These are phyloP conservation scores for Boletus subparvulus DNA, from an alignment of 768 basidiomycete species.

Conservation along the genomic window DNA sequence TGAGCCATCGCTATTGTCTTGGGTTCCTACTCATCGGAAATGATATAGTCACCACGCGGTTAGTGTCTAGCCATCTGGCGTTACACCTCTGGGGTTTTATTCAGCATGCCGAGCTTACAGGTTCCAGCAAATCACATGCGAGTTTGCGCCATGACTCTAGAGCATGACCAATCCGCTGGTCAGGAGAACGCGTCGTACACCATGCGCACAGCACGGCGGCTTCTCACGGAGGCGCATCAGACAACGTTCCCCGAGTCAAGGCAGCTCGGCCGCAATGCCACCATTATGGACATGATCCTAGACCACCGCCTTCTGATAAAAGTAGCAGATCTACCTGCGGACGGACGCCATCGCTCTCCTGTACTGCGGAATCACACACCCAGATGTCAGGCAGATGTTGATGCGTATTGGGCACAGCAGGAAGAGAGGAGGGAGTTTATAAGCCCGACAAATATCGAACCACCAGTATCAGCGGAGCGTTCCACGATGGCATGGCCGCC, in stretches of 20 bases:
- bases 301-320: slow-evolving; percentile 28
- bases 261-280: slow-evolving; percentile 34
- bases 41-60: slow-evolving; percentile 6
- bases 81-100: neutral
- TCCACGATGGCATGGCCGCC: slow-evolving; percentile 38
- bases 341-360: neutral
- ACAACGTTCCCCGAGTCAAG: slow-evolving; percentile 29
- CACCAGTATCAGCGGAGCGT: slow-evolving; percentile 46
- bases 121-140: neutral
- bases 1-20: slow-evolving; percentile 19
- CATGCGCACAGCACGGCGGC: slow-evolving; percentile 8
- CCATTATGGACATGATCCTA: slow-evolving; percentile 49
- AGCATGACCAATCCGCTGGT: neutral
- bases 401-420: slow-evolving; percentile 40
- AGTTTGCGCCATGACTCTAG: neutral
- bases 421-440: neutral
- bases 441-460: slow-evolving; percentile 7
- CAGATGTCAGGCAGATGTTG: slow-evolving; percentile 32
- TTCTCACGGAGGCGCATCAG: slow-evolving; percentile 33
- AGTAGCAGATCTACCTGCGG: slow-evolving; percentile 7
- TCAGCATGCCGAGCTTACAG: slow-evolving; percentile 10
- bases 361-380: slow-evolving; percentile 25
- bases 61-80: slow-evolving; percentile 1
- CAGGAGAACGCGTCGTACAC: neutral
- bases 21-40: slow-evolving; percentile 12